These are phyloP conservation scores for Cucurbita ficifolia DNA, from an alignment of 306 rosid genomes.

Conservation along the genomic window DNA sequence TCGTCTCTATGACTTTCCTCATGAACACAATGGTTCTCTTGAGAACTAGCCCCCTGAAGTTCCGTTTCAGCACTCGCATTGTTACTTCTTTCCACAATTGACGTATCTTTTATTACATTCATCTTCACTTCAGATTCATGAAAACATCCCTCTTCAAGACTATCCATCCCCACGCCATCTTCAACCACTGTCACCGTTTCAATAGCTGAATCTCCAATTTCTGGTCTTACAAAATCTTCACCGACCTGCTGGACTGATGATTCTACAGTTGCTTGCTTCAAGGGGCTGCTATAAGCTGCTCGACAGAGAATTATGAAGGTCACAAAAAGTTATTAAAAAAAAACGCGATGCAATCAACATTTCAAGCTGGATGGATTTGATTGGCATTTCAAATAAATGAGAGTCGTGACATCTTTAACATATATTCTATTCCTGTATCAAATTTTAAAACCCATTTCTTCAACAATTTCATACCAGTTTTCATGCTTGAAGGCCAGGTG, in stretches of 20 bases:
- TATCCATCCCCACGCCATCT: slow-evolving; percentile 14
- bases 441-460: background rate
- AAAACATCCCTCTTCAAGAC: slow-evolving; percentile 2
- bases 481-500: background rate
- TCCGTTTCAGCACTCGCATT: slow-evolving; percentile 3
- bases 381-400: background rate
- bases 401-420: background rate
- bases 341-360: background rate
- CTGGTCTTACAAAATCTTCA: slow-evolving; percentile 4
- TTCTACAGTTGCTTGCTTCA: slow-evolving; percentile 18
- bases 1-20: slow-evolving; percentile 18
- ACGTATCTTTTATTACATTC: slow-evolving; percentile 11
- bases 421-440: background rate
- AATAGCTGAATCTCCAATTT: background rate
- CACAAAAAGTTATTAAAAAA: background rate
- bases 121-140: slow-evolving; percentile 1
- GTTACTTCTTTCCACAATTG: slow-evolving; percentile 16
- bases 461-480: background rate
- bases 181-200: slow-evolving; percentile 6
- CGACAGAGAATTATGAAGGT: background rate
- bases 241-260: slow-evolving; percentile 4
- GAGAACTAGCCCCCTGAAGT: background rate
- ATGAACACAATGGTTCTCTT: slow-evolving; percentile 5
- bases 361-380: background rate
- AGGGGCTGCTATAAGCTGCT: slow-evolving; percentile 20